Evolutionary conservation across 2,329 filamentous ascomycete species (phyloP).

Genomic region (Penicillium hordei): DNA sequence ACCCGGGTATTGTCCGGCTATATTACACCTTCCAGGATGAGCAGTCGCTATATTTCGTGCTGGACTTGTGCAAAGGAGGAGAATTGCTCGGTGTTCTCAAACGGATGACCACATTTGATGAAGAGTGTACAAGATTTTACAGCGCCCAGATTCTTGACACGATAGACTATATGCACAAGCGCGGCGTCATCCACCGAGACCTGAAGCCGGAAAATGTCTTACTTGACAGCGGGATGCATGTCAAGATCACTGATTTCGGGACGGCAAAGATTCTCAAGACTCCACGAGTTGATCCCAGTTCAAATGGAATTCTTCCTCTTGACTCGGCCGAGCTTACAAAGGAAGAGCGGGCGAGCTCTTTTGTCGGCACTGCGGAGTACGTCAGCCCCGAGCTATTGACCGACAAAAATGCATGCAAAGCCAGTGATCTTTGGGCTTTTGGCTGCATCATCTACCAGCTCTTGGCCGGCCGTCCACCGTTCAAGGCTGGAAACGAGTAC

Average conservation of each 20-base stretch:
- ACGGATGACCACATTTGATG: slow-evolving; percentile 89
- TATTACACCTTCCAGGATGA: slow-evolving; percentile 99
- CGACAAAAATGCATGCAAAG: slow-evolving; percentile 95
- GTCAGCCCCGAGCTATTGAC: slow-evolving; percentile 96
- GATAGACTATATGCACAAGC: slow-evolving; percentile 96
- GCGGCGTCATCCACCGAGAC: slow-evolving; percentile 94
- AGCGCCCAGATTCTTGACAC: slow-evolving; percentile 93
- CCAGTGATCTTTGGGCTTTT: slow-evolving; percentile 97
- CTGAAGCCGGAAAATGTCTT: slow-evolving; percentile 96
- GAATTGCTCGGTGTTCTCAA: slow-evolving; percentile 91
- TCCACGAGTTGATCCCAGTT: slow-evolving; percentile 46
- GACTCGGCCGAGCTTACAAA: slow-evolving; percentile 59
- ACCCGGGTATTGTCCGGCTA: slow-evolving; percentile 91
- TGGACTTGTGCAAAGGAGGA: slow-evolving; percentile 88
- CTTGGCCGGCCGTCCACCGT: slow-evolving; percentile 90
- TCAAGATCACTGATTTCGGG: slow-evolving; percentile 98
- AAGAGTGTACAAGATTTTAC: slow-evolving; percentile 93
- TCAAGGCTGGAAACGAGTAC: slow-evolving; percentile 95
- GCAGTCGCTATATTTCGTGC: slow-evolving; percentile 90
- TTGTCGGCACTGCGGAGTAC: slow-evolving; percentile 96
- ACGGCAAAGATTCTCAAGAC: slow-evolving; percentile 86
- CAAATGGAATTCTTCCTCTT: slow-evolving; percentile 48
- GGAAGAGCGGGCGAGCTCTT: slow-evolving; percentile 80
- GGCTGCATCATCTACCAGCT: slow-evolving; percentile 98
- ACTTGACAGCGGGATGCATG: slow-evolving; percentile 90